A percentile compares a stretch with the other conserved stretches of the same genome.
These are phyloP conservation scores for Saccharomycopsis amapae DNA, from an alignment of 805 yeast species.

Conservation along the genomic window DNA sequence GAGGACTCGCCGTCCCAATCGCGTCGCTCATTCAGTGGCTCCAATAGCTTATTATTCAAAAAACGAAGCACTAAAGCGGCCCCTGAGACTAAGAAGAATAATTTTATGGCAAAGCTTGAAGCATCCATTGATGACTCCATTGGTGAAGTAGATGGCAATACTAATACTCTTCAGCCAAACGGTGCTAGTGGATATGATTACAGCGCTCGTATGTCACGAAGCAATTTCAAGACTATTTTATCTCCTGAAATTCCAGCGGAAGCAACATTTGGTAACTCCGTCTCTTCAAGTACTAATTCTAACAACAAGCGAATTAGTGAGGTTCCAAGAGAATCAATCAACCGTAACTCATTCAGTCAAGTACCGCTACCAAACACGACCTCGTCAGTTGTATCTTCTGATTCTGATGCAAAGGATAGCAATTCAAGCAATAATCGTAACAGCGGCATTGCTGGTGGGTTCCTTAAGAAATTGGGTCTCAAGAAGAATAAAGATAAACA, in stretches of 20 bases:
- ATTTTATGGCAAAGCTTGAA: constrained; percentile 20
- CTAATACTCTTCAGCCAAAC: not conserved
- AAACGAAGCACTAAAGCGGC: not conserved
- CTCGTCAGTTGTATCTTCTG: constrained; percentile 3
- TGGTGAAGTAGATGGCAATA: constrained; percentile 3
- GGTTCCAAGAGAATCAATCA: too few relatives aligned
- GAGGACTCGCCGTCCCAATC: too few relatives aligned
- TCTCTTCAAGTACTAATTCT: not conserved
- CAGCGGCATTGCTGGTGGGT: constrained; percentile 20
- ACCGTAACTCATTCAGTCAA: too few relatives aligned
- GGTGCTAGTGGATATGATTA: not conserved
- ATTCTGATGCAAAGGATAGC: not conserved
- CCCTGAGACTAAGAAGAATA: constrained; percentile 9
- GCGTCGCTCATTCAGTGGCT: too few relatives aligned
- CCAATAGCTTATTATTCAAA: too few relatives aligned
- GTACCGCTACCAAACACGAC: not conserved
- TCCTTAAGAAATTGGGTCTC: constrained; percentile 19
- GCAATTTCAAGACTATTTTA: constrained; percentile 10
- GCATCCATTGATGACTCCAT: constrained; percentile 20
- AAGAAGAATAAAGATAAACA: constrained; percentile 11
- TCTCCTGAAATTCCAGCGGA: not conserved
- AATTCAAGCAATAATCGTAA: not conserved
- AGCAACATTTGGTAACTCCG: not conserved
- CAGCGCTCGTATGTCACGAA: constrained; percentile 9
- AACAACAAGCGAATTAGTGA: not conserved